phyloP scores from a whole-genome alignment of 192 early-diverging fungal species.

The Entophlyctis helioformis region DNA sequence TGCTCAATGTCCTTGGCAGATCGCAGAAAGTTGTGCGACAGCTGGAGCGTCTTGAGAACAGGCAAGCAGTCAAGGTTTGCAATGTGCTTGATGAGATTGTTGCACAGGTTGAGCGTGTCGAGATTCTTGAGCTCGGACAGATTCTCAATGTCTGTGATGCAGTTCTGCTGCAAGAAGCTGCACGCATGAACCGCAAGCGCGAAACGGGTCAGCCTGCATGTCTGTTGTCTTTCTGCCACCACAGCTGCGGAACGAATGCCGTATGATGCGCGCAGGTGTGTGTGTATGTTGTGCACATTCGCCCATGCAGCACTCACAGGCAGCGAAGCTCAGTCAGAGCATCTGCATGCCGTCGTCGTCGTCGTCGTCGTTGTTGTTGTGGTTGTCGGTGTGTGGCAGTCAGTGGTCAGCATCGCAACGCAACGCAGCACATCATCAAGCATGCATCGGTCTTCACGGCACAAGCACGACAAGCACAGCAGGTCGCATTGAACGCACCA shows the following conservation, averaged over 20 bases:
- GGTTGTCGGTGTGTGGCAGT: too few species aligned
- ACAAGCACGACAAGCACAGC: neutral
- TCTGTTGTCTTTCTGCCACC: too few species aligned
- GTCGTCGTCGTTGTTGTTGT: too few species aligned
- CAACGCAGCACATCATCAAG: too few species aligned
- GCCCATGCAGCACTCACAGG: conserved; percentile 14
- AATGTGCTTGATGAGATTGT: conserved; percentile 43
- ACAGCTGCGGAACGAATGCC: too few species aligned
- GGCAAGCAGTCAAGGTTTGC: conserved; percentile 9
- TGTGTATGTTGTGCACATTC: neutral
- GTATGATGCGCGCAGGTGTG: too few species aligned
- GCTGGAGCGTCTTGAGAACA: conserved; percentile 34
- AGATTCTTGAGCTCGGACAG: conserved; percentile 19
- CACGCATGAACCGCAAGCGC: too few species aligned
- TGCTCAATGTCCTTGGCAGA: conserved; percentile 24
- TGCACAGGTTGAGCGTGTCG: conserved; percentile 40
- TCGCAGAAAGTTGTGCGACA: conserved; percentile 38
- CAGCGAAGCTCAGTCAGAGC: conserved; percentile 29
- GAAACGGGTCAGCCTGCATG: too few species aligned
- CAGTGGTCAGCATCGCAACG: too few species aligned
- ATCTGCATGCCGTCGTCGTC: conserved; percentile 4
- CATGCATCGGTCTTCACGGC: too few species aligned
- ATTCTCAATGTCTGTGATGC: conserved; percentile 35
- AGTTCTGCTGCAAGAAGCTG: conserved; percentile 48
- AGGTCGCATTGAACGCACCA: neutral